Evolutionary conservation across 1,284 basidiomycete species (phyloP).

Genomic region (Chalciporus piperatoides): DNA sequence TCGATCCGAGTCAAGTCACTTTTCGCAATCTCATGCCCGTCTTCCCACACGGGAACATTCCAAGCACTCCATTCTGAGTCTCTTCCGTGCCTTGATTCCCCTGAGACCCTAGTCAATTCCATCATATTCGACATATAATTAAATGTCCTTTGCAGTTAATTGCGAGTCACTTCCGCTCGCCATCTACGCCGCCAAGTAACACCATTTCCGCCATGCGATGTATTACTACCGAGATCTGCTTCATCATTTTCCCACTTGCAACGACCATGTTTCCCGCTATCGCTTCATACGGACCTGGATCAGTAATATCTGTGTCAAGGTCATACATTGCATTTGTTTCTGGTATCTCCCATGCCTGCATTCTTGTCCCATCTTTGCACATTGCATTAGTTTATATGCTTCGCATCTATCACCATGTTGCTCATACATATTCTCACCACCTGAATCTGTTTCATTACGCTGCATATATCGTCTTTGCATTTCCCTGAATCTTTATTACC

Average conservation of each 20-base stretch:
- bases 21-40: constrained; percentile 64
- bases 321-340: constrained; percentile 15
- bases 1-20: constrained; percentile 45
- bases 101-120: constrained; percentile 12
- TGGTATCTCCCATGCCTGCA: constrained; percentile 18
- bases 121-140: constrained; percentile 33
- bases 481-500: not conserved
- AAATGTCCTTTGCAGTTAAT: constrained; percentile 32
- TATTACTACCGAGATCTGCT: constrained; percentile 26
- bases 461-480: constrained; percentile 1
- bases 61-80: constrained; percentile 21
- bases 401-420: constrained; percentile 21
- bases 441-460: constrained; percentile 11
- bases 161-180: constrained; percentile 14
- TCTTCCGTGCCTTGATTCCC: not conserved
- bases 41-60: constrained; percentile 32
- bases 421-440: constrained; percentile 11
- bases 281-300: constrained; percentile 32
- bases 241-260: constrained; percentile 18
- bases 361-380: constrained; percentile 24
- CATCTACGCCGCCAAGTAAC: constrained; percentile 22
- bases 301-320: constrained; percentile 19
- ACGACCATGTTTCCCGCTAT: constrained; percentile 15
- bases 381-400: constrained; percentile 22
- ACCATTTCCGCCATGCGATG: constrained; percentile 29